Evolutionary conservation across 768 basidiomycete species (phyloP).

Genomic region (Agrocybe chaxingu): DNA sequence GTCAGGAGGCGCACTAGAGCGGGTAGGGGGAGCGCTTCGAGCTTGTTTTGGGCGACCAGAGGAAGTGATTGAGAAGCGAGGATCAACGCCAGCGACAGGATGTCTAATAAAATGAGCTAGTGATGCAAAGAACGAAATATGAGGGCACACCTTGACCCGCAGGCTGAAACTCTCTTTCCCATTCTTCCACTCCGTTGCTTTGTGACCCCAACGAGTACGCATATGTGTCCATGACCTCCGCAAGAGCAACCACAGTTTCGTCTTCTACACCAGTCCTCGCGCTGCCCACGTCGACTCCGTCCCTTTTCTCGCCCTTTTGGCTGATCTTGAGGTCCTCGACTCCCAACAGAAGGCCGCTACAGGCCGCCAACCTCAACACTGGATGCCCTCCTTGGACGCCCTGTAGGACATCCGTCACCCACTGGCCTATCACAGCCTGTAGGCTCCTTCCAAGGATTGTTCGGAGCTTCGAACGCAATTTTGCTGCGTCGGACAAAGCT

Average conservation of each 20-base stretch:
- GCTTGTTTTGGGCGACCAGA: slow-evolving; percentile 48
- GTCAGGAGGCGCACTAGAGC: slow-evolving; percentile 32
- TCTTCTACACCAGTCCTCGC: slow-evolving; percentile 51
- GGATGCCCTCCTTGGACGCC: slow-evolving; percentile 69
- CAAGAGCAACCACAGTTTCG: slow-evolving; percentile 65
- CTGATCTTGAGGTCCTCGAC: slow-evolving; percentile 50
- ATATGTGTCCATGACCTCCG: slow-evolving; percentile 70
- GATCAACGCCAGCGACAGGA: slow-evolving; percentile 49
- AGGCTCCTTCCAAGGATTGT: slow-evolving; percentile 35
- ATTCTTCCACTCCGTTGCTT: slow-evolving; percentile 32
- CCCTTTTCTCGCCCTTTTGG: slow-evolving; percentile 19
- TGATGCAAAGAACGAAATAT: slow-evolving; percentile 1
- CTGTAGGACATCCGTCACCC: slow-evolving; percentile 48
- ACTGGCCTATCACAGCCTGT: slow-evolving; percentile 41
- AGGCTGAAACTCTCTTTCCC: slow-evolving; percentile 72
- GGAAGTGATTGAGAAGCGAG: slow-evolving; percentile 60
- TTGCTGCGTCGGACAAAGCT: slow-evolving; percentile 32
- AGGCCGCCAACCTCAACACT: slow-evolving; percentile 57
- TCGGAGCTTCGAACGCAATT: slow-evolving; percentile 28
- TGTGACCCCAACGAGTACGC: slow-evolving; percentile 22
- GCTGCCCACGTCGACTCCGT: slow-evolving; percentile 23
- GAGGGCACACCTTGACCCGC: slow-evolving; percentile 38
- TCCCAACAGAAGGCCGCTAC: slow-evolving; percentile 62
- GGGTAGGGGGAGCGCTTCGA: slow-evolving; percentile 59
- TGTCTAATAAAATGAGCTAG: slow-evolving; percentile 28